Evolutionary conservation across 768 basidiomycete genomes (phyloP).

Genomic region (Cystobasidium tubakii): DNA sequence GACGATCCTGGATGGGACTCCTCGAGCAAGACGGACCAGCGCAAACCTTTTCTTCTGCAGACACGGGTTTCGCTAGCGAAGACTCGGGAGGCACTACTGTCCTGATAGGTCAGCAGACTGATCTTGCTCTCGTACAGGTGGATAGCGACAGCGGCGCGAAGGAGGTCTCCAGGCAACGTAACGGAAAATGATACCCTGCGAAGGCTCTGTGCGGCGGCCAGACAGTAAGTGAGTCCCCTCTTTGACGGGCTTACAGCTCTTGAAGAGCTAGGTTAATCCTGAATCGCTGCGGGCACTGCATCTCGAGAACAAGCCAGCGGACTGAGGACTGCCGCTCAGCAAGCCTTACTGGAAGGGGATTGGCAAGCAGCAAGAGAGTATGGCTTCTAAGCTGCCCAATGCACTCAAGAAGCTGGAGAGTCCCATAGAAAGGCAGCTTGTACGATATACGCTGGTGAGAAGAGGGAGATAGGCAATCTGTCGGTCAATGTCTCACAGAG

Average conservation of each 20-base stretch:
- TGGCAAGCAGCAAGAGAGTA: neutral
- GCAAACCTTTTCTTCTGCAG: no score
- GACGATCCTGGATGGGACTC: slow-evolving; percentile 4
- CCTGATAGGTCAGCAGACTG: neutral
- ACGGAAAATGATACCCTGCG: no score
- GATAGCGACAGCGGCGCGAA: no score
- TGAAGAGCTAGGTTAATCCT: neutral
- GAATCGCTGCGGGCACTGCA: no score
- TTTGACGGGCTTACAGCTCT: neutral
- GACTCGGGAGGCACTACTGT: neutral
- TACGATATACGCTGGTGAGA: neutral
- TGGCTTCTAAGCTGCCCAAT: neutral
- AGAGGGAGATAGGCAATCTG: neutral
- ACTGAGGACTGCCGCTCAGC: neutral
- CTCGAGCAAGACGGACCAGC: neutral
- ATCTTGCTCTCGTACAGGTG: no score
- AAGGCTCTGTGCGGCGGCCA: no score
- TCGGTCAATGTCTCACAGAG: neutral
- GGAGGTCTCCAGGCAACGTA: no score
- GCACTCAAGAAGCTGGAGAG: neutral
- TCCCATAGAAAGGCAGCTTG: neutral
- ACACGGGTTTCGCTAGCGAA: no score
- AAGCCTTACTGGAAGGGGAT: neutral
- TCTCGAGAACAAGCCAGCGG: neutral
- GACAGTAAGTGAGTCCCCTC: neutral